phyloP scores from a whole-genome alignment of 176 grass and related monocot genomes.

The Pontederia paniculata region DNA sequence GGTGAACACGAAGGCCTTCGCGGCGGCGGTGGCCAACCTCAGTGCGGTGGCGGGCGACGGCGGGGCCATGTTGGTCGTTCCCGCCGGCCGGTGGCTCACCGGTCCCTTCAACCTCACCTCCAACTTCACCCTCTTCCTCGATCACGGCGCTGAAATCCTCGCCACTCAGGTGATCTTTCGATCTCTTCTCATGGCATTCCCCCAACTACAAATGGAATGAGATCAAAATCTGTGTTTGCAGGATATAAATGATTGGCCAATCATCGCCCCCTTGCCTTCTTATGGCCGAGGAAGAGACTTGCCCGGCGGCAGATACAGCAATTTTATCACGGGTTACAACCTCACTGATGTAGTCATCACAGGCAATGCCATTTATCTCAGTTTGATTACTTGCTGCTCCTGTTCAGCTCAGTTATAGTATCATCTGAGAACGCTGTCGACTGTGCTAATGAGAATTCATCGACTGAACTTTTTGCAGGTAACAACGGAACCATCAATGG shows the following conservation, averaged over 20 bases:
- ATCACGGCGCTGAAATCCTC: constrained; percentile 58
- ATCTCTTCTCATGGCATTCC: neutral
- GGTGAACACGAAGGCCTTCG: constrained; percentile 72
- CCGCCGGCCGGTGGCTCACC: constrained; percentile 66
- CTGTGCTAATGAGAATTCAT: neutral
- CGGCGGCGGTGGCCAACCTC: constrained; percentile 46
- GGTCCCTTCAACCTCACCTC: constrained; percentile 95
- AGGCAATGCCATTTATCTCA: constrained; percentile 23
- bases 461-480: constrained; percentile 20
- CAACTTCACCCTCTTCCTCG: constrained; percentile 93
- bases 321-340: constrained; percentile 76
- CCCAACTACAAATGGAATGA: neutral
- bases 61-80: constrained; percentile 71
- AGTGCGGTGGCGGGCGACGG: constrained; percentile 24
- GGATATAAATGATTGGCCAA: constrained; percentile 56
- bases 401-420: neutral
- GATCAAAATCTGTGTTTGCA: constrained; percentile 16
- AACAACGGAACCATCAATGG: constrained; percentile 80
- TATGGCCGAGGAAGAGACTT: constrained; percentile 85
- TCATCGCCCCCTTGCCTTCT: constrained; percentile 67
- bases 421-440: neutral
- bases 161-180: constrained; percentile 44
- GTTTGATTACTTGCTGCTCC: neutral
- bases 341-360: constrained; percentile 85
- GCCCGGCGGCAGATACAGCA: constrained; percentile 77